These are phyloP conservation scores for Selaginella moellendorffii DNA, from an alignment of 75 land plant species.

Conservation along the genomic window DNA sequence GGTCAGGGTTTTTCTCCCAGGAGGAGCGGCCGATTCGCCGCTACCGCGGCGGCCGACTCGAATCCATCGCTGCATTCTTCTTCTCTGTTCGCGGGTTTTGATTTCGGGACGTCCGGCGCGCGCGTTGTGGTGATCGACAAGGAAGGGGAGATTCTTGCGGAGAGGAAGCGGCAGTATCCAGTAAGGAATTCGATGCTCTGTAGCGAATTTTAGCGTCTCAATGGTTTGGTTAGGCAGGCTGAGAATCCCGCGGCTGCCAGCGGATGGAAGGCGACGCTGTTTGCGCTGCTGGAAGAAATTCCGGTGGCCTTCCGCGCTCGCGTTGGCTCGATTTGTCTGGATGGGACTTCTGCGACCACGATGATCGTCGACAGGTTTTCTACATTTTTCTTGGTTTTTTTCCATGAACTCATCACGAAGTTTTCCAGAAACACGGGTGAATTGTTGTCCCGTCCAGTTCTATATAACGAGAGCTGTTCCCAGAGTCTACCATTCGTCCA, in stretches of 20 bases:
- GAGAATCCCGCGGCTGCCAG: constrained; percentile 26
- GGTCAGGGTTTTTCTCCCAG: too few species aligned
- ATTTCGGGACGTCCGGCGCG: constrained; percentile 63
- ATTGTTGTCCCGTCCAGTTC: constrained; percentile 28
- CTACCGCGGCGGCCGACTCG: too few species aligned
- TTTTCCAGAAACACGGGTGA: constrained; percentile 33
- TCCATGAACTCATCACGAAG: neutral
- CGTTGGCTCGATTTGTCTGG: constrained; percentile 37
- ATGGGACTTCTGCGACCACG: constrained; percentile 61
- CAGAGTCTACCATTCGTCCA: constrained; percentile 36
- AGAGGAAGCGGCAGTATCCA: constrained; percentile 40
- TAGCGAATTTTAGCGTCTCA: neutral
- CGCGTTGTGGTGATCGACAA: constrained; percentile 39
- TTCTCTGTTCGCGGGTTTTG: constrained; percentile 56
- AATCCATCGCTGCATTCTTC: too few species aligned
- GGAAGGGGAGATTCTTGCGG: constrained; percentile 24
- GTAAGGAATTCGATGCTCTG: neutral
- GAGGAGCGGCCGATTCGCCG: too few species aligned
- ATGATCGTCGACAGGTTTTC: constrained; percentile 33
- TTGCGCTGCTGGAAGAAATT: constrained; percentile 32
- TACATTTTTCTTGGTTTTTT: neutral
- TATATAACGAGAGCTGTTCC: constrained; percentile 45
- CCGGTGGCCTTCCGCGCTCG: constrained; percentile 20
- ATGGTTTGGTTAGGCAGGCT: constrained; percentile 10
- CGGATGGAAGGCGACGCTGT: constrained; percentile 38